Base-by-base conservation (phyloP, 2,329 filamentous ascomycete species). In the Hypoxylon sp. region DNA sequence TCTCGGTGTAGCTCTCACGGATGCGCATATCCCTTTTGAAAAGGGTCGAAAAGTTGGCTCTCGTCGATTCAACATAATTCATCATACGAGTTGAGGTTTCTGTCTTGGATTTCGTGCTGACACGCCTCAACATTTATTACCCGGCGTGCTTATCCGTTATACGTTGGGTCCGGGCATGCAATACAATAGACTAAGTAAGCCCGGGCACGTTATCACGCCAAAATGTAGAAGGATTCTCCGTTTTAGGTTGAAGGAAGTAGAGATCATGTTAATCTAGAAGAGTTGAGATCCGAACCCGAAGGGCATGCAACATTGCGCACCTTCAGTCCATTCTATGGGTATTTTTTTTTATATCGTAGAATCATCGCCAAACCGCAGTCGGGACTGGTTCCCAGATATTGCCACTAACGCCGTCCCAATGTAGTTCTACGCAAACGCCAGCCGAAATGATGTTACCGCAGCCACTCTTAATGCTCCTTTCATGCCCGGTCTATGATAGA, bases 221-320 rank as follows among this genome's bases (percentile, higher is more conserved):
- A n/a, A n/a, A n/a, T n/a, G n/a, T n/a, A n/a, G n/a, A n/a, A n/a
- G n/a, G n/a, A n/a, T n/a, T n/a, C n/a, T n/a, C n/a, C n/a, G n/a
- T n/a, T n/a, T 50, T 18, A 30, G 2, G n/a, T 32, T 30, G n/a
- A 80, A 90, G 8, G 92, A 93, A 65, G 61, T 62, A 59, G 54
- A 61, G 62, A 68, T 67, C 16, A 50, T 55, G 16, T 42, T 53
- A 53, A 11, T 60, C 28, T 56, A 50, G 38, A 36, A 16, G 62
- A 68, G 62, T 38, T 26, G 65, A 58, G 59, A 55, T 53, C 38
- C 36, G 44, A 33, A 61, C 48, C 7, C 33, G 36, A 38, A 45
- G 44, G 53, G 45, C n/a, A 5, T 20, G 22, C 40, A 44, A 30
- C 8, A 40, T 42, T 9, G n/a, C n/a, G 26, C 55, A 22, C 52